phyloP scores from a whole-genome alignment of 2,329 filamentous ascomycete species.

The Botrytis medusae region DNA sequence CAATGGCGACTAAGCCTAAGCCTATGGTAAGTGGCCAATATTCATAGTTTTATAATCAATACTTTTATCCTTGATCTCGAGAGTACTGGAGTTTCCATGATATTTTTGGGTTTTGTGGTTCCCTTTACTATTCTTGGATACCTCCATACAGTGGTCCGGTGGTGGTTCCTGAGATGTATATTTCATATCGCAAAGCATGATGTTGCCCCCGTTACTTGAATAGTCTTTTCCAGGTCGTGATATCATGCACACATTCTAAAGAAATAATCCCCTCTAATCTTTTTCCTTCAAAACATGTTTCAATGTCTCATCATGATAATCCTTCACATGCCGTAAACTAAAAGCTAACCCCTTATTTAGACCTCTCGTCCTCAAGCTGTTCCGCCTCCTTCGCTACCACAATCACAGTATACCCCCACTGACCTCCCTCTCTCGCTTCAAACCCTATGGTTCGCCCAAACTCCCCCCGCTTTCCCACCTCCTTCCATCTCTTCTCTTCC shows the following conservation, averaged over 20 bases:
- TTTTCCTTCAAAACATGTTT: not conserved
- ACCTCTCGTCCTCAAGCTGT: not conserved
- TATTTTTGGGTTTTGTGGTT: not conserved
- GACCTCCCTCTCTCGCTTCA: constrained; percentile 37
- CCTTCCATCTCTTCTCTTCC: constrained; percentile 26
- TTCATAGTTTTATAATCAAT: constrained; percentile 23
- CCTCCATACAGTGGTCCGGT: not conserved
- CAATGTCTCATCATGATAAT: not conserved
- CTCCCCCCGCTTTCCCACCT: constrained; percentile 35
- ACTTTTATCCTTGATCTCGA: not conserved
- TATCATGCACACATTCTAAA: too few species aligned
- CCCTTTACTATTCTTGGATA: not conserved
- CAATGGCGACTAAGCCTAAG: constrained; percentile 40
- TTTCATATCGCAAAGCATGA: not conserved
- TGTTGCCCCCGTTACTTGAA: not conserved
- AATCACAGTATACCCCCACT: not conserved
- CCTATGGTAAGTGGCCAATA: constrained; percentile 37
- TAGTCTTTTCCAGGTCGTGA: not conserved
- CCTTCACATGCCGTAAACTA: not conserved
- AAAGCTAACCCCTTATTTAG: not conserved
- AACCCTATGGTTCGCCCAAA: constrained; percentile 38
- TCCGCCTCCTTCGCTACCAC: not conserved
- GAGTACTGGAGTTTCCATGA: not conserved
- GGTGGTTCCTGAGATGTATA: not conserved
- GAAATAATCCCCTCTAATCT: too few species aligned